Percentiles rank a stretch among this genome's conserved stretches.
Conservation (phyloP, 2,329 filamentous ascomycete species). For the Thermothelomyces thermophilus region DNA sequence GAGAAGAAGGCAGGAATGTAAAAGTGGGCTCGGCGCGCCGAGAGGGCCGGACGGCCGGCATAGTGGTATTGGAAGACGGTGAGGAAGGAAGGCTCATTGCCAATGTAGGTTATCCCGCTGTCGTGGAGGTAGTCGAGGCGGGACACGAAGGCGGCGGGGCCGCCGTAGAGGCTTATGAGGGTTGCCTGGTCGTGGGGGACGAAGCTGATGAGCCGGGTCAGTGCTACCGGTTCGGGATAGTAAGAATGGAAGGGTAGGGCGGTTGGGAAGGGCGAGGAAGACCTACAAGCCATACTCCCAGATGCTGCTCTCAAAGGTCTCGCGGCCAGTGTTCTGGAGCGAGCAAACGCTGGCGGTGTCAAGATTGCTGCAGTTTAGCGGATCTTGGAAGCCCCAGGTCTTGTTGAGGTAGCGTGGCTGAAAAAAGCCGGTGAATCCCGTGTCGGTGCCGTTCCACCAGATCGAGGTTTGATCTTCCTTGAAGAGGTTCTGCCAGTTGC, state of each 20-base stretch:
- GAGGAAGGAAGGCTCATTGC: slow-evolving; percentile 56
- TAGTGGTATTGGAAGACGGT: slow-evolving; percentile 65
- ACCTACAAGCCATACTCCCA: slow-evolving; percentile 68
- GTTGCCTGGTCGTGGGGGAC: slow-evolving; percentile 48
- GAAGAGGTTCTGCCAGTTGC: slow-evolving; percentile 63
- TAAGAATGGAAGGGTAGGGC: neutral
- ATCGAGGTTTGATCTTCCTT: slow-evolving; percentile 51
- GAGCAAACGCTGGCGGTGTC: slow-evolving; percentile 53
- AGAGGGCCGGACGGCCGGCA: slow-evolving; percentile 54
- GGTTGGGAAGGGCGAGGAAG: neutral
- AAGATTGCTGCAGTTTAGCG: slow-evolving; percentile 52
- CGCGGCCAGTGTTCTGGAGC: slow-evolving; percentile 52
- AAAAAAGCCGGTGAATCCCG: slow-evolving; percentile 63
- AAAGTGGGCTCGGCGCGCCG: slow-evolving; percentile 48
- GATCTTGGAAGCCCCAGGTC: slow-evolving; percentile 64
- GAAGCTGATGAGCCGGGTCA: slow-evolving; percentile 31
- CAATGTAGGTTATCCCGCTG: slow-evolving; percentile 57
- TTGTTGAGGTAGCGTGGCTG: slow-evolving; percentile 61
- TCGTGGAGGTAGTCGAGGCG: slow-evolving; percentile 61
- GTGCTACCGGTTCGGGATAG: neutral
- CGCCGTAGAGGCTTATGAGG: slow-evolving; percentile 55
- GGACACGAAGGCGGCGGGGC: slow-evolving; percentile 47
- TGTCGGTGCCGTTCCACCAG: slow-evolving; percentile 48
- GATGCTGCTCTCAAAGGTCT: slow-evolving; percentile 65
- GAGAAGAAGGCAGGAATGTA: slow-evolving; percentile 62